Evolutionary conservation across 1,139 yeast species (phyloP).

Genomic region (Scheffersomyces lignicola): DNA sequence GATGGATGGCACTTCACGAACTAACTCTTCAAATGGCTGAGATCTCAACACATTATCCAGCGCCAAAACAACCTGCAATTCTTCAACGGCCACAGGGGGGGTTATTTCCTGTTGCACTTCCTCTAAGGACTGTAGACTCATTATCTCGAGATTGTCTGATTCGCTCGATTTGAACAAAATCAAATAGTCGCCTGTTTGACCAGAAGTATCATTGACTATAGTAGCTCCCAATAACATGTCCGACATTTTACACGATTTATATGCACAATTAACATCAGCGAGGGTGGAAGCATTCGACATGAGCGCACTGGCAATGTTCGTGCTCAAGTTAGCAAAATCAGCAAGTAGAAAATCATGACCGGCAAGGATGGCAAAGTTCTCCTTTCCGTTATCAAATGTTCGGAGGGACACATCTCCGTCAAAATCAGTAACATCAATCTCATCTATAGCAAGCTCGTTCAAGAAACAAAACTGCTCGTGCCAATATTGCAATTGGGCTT

Average conservation of each 20-base stretch:
- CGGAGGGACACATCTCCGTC: conserved; percentile 7
- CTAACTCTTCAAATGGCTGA: conserved; percentile 78
- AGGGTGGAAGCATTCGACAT: conserved; percentile 9
- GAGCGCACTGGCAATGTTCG: no score
- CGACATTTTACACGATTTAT: no score
- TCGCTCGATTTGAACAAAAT: conserved; percentile 13
- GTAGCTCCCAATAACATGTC: conserved; percentile 2
- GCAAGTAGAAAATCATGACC: conserved; percentile 11
- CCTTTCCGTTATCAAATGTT: conserved; percentile 8
- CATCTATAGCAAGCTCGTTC: conserved; percentile 16
- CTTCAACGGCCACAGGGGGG: not conserved
- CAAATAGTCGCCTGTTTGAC: conserved; percentile 27
- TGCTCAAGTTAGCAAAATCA: conserved; percentile 11
- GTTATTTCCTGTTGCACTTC: not conserved
- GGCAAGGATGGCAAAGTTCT: conserved; percentile 10
- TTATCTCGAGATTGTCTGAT: conserved; percentile 15
- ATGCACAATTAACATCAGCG: no score
- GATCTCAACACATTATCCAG: conserved; percentile 62
- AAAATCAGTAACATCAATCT: conserved; percentile 7
- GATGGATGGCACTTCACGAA: conserved; percentile 59
- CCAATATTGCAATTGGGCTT: conserved; percentile 12
- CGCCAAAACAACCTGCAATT: not conserved
- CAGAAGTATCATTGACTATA: conserved; percentile 22
- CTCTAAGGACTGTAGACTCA: conserved; percentile 7
- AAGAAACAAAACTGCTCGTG: conserved; percentile 14